Base-by-base conservation (phyloP, 2,329 filamentous ascomycete genomes). In the Chaetomium sp. region DNA sequence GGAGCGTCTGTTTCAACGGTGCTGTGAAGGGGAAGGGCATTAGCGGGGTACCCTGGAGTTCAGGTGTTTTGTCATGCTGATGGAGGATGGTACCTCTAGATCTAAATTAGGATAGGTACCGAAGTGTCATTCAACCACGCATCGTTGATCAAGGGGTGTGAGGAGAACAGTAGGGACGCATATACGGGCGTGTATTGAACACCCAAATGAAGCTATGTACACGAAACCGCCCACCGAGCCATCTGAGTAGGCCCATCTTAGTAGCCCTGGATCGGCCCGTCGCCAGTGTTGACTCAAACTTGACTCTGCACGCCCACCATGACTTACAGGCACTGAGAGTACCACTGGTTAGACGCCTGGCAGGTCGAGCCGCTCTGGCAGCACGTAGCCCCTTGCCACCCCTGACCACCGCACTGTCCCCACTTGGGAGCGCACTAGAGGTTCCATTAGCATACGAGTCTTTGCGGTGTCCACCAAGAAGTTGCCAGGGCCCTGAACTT, bases 341-440 rank as follows among this genome's bases (percentile, higher is more conserved):
- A 77, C 62, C 70, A 77, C 33, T 74, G 67, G 66, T 77, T 78
- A 5, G 69, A 63, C 9, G 62, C 65, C 65, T 71, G 70, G 71
- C 77, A 78, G 45, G 45, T 47, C 45, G 45, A 47, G n/a, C 45
- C 1, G 69, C 68, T 16, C 72, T 70, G 38, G 65, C 76, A 78
- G 51, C 71, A 72, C 6, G 73, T 75, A 8, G 74, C 66, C 0
- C 76, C 75, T 0, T 70, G 69, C 68, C 73, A 77, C 16, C 70
- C 71, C 35, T 66, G 64, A 21, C 76, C 76, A n/a, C 76, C 76
- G 29, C 77, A 78, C 65, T 78, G 76, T 1, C 68, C 75, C 45
- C 45, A 47, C 45, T 47, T 47, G 21, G 45, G n/a, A 23, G 45
- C 19, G n/a, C 45, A 47, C 45, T 47, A 12, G 45, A 5, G 6